phyloP scores from a whole-genome alignment of 768 basidiomycete genomes.

The Lentinula sp. region DNA sequence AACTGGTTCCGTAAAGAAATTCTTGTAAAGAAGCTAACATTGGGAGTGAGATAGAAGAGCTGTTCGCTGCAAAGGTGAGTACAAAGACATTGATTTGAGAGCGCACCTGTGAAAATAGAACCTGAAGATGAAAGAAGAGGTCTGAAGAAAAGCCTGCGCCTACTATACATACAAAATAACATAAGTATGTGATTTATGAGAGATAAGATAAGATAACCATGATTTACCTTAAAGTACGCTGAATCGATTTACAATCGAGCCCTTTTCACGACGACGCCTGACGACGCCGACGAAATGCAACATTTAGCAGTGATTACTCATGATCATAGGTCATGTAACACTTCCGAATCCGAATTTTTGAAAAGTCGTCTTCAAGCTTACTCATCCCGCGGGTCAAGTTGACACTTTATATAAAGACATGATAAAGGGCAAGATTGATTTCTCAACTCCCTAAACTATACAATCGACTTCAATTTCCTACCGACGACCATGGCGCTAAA shows the following conservation, averaged over 20 bases:
- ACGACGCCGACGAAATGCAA: background rate
- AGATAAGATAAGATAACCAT: no score
- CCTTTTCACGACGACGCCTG: background rate
- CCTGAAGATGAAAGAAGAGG: no score
- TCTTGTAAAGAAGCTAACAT: background rate
- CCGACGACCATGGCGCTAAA: slow-evolving; percentile 21
- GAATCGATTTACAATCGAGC: no score
- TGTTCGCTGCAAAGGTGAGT: background rate
- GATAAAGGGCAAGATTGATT: background rate
- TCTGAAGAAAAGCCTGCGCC: no score
- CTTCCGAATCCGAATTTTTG: background rate
- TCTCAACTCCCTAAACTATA: background rate
- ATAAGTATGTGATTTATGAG: no score
- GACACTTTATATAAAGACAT: background rate
- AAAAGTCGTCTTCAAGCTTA: background rate
- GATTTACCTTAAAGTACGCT: no score
- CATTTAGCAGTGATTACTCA: background rate
- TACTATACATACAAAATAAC: no score
- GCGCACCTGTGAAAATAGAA: background rate
- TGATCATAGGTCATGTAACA: background rate
- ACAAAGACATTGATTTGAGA: background rate
- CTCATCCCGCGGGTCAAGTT: background rate
- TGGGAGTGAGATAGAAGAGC: background rate
- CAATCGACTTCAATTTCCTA: background rate
- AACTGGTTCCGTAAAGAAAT: background rate